These are phyloP conservation scores for Aquilaria sinensis DNA, from an alignment of 345 rosid species.

Conservation along the genomic window DNA sequence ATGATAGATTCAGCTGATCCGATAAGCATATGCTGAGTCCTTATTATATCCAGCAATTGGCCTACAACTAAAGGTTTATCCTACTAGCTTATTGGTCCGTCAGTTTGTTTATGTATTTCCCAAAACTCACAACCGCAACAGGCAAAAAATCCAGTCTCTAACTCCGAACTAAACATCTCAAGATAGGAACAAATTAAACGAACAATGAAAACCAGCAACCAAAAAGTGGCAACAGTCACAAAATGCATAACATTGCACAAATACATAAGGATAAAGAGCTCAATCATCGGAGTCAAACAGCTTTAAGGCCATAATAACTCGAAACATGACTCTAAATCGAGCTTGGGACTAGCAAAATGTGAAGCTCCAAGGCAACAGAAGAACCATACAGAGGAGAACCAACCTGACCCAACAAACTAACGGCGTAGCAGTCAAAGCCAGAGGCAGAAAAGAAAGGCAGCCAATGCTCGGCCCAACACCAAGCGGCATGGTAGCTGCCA, in stretches of 20 bases:
- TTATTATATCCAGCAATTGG: too few species aligned
- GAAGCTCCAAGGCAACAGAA: neutral
- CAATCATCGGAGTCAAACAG: neutral
- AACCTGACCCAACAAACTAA: constrained; percentile 85
- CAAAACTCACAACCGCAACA: too few species aligned
- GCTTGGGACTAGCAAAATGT: neutral
- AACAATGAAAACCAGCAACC: neutral
- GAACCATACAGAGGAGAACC: neutral
- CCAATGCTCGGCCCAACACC: constrained; percentile 99
- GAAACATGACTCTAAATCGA: neutral
- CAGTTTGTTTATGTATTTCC: too few species aligned
- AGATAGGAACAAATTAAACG: neutral
- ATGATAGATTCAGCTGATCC: too few species aligned
- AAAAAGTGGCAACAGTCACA: neutral
- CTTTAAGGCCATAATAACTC: too few species aligned
- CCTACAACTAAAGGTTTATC: too few species aligned
- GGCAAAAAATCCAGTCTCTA: too few species aligned
- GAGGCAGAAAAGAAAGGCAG: constrained; percentile 69
- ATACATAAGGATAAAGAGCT: too few species aligned
- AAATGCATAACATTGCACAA: neutral
- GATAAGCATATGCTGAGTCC: too few species aligned
- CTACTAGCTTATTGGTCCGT: too few species aligned
- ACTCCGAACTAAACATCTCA: too few species aligned
- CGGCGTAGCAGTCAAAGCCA: constrained; percentile 79
- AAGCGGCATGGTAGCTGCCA: constrained; percentile 95